Evolutionary conservation across 345 rosid genomes (phyloP).

Genomic region (Brassica rapa): DNA sequence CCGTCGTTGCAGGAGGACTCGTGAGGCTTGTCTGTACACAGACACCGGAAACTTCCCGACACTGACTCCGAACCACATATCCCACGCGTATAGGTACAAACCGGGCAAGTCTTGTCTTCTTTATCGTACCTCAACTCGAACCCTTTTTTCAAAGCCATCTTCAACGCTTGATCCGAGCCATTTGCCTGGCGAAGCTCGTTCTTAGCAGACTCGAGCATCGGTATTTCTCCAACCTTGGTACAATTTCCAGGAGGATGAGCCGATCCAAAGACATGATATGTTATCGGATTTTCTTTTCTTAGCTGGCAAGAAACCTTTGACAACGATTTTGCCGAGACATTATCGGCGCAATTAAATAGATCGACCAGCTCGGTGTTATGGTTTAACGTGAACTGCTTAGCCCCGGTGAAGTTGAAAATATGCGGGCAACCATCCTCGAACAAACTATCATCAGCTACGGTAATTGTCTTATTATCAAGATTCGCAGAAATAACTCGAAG

Average conservation of each 20-base stretch:
- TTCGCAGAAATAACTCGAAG: constrained; percentile 9
- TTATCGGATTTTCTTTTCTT: rapidly evolving
- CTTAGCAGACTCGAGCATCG: background rate
- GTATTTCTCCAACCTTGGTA: constrained; percentile 3
- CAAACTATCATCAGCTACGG: constrained; percentile 28
- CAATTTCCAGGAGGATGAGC: rapidly evolving
- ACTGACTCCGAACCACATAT: constrained; percentile 47
- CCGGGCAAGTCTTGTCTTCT: background rate
- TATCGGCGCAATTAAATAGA: constrained; percentile 24
- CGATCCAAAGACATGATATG: background rate
- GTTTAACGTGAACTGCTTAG: background rate
- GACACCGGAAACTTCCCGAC: constrained; percentile 39
- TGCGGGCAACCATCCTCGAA: constrained; percentile 24
- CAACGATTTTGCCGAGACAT: background rate
- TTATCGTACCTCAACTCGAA: constrained; percentile 26
- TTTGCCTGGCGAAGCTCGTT: background rate
- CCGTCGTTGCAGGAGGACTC: background rate
- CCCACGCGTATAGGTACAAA: constrained; percentile 41
- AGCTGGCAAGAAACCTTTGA: background rate
- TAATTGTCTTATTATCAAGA: background rate
- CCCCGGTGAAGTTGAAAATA: background rate
- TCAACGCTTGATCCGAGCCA: background rate
- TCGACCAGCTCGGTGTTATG: constrained; percentile 20
- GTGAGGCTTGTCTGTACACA: constrained; percentile 38
- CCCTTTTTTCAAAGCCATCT: constrained; percentile 25